phyloP scores from a whole-genome alignment of 768 basidiomycete species.

The Tremella mesenterica region DNA sequence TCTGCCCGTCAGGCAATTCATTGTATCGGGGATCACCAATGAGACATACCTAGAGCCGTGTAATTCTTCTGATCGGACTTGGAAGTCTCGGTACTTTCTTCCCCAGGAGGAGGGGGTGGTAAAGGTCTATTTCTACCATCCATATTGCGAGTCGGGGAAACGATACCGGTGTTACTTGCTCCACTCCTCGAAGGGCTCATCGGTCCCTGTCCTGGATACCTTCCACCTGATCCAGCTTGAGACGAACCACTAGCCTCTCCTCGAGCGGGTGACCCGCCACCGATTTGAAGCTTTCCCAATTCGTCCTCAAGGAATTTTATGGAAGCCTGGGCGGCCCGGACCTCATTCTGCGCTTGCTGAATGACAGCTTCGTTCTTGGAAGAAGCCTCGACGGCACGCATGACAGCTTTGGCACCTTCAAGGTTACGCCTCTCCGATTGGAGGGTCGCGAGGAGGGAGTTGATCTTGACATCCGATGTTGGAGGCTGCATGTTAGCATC shows the following conservation, averaged over 20 bases:
- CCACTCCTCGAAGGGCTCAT: constrained; percentile 10
- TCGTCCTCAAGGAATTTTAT: constrained; percentile 44
- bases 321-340: constrained; percentile 39
- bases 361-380: constrained; percentile 44
- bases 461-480: constrained; percentile 39
- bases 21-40: neutral
- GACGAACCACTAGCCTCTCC: constrained; percentile 4
- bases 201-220: constrained; percentile 1
- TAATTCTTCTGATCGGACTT: constrained; percentile 36
- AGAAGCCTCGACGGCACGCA: constrained; percentile 42
- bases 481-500: constrained; percentile 11
- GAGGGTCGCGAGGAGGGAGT: constrained; percentile 39
- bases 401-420: constrained; percentile 42
- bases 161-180: constrained; percentile 1
- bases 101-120: constrained; percentile 30
- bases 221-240: neutral
- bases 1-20: constrained; percentile 49
- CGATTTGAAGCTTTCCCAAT: constrained; percentile 39
- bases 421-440: constrained; percentile 38
- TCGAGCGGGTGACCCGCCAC: constrained; percentile 11
- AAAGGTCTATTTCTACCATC: constrained; percentile 34
- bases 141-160: constrained; percentile 19
- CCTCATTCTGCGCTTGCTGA: constrained; percentile 44
- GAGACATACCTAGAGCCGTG: constrained; percentile 38
- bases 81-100: constrained; percentile 4